Conservation (phyloP, 2,329 filamentous ascomycete genomes). For the Aspergillus aculeatus region DNA sequence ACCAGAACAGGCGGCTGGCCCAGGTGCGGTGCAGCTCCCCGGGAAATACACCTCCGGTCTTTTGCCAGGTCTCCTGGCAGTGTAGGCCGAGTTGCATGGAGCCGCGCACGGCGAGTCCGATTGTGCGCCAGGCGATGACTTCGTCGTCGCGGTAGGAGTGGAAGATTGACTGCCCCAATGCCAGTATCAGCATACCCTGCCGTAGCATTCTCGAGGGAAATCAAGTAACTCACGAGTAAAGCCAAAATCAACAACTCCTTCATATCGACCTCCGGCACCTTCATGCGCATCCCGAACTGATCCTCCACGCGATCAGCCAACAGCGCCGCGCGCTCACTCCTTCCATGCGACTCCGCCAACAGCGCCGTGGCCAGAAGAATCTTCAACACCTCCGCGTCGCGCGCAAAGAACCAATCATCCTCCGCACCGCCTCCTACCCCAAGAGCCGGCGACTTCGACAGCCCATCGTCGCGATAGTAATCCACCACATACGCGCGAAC, state of each 20-base stretch:
- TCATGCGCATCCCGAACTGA: constrained; percentile 33
- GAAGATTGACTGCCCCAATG: constrained; percentile 32
- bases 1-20: constrained; percentile 49
- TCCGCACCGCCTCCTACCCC: not conserved
- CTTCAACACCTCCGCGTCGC: constrained; percentile 69
- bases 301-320: constrained; percentile 38
- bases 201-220: not conserved
- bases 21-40: constrained; percentile 38
- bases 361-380: constrained; percentile 75
- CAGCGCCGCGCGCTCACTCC: constrained; percentile 57
- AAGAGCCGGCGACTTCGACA: not conserved
- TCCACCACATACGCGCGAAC: constrained; percentile 53
- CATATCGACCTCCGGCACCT: constrained; percentile 40
- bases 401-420: constrained; percentile 38
- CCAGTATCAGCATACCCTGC: not conserved
- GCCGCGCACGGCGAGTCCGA: constrained; percentile 49
- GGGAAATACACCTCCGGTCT: constrained; percentile 35
- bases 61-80: constrained; percentile 43
- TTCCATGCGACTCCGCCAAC: constrained; percentile 71
- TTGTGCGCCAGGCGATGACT: constrained; percentile 50
- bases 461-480: constrained; percentile 19
- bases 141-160: constrained; percentile 51
- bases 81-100: constrained; percentile 52
- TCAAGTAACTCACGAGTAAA: constrained; percentile 24
- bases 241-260: constrained; percentile 37